Base-by-base conservation (phyloP, 768 basidiomycete genomes). In the Paxillus ammoniavirescens region DNA sequence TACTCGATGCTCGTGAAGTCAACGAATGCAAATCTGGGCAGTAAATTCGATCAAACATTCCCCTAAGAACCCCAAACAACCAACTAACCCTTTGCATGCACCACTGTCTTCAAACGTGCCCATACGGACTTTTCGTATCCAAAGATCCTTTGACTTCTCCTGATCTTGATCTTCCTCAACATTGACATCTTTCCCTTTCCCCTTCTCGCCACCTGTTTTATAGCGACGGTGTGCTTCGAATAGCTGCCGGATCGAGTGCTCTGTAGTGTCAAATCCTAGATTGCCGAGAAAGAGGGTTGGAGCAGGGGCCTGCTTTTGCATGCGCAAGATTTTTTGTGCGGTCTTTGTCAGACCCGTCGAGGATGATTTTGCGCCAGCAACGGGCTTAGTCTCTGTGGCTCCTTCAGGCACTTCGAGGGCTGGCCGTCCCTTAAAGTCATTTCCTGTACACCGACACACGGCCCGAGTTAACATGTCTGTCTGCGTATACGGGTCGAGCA, bases 101-200 rank as follows among this genome's bases (percentile, higher is more conserved):
- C 96, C 97, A 46, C 84, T 90, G 69, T 99, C 96, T 67, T 98
- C 93, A 60, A 99, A 99, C 15, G 94, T 95, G 4, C 93, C 94
- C 82, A 99, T 81, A 6, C 96, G 84, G 28, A 99, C 74, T 66
- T 93, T 93, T 56, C 89, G 79, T 74, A 87, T 80, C 84, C 83
- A 84, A 21, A 69, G 66, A 43, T 81, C 79, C 23, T 64, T 58
- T 7, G 54, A 37, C 60, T 10, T 43, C 47, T 37, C 48, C 7
- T 23, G 47, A 14, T 51, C 55, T 21, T 43, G 41, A 21, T 1
- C 42, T 15, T 46, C 48, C 13, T 30, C 54, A 5, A 33, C 49
- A n/a, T 53, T 72, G 41, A 65, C 67, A 42, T 71, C 68, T 15
- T 60, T 66, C 23, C 59, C 68, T n/a, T 72, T 70, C 10, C 59